A percentile compares a stretch with the other conserved stretches of the same genome.
Conservation (phyloP, 1,139 yeast species). For the Debaryomyces udenii region DNA sequence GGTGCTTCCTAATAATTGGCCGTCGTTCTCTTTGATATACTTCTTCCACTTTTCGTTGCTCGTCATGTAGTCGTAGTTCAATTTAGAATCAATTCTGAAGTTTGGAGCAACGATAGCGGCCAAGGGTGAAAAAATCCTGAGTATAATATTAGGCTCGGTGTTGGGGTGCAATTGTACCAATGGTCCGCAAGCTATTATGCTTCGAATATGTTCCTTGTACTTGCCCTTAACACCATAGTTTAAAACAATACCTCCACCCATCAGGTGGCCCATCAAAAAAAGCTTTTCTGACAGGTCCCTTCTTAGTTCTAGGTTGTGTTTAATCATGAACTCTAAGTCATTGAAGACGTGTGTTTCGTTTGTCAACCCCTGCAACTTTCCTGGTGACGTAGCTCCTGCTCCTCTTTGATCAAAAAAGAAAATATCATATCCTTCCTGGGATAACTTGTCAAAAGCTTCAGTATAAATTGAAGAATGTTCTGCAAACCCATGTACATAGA, state of each 20-base stretch:
- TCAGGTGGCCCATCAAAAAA: constrained; percentile 81
- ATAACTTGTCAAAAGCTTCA: constrained; percentile 60
- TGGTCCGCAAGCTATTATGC: constrained; percentile 69
- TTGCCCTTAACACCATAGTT: constrained; percentile 76
- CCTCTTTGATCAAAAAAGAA: constrained; percentile 89
- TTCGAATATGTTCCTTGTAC: constrained; percentile 53
- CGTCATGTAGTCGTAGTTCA: constrained; percentile 59
- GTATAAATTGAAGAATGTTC: constrained; percentile 63
- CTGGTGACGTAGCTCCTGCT: constrained; percentile 73
- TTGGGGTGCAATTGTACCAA: constrained; percentile 60
- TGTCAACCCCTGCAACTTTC: constrained; percentile 62
- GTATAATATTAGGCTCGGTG: constrained; percentile 56
- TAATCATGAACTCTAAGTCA: constrained; percentile 71
- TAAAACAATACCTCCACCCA: constrained; percentile 89
- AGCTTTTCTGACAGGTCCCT: constrained; percentile 42
- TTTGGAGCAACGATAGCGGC: constrained; percentile 56
- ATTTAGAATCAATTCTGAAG: constrained; percentile 56
- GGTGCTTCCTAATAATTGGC: constrained; percentile 46
- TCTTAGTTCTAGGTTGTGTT: constrained; percentile 31
- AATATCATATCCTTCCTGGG: constrained; percentile 67
- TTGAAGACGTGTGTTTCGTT: constrained; percentile 63
- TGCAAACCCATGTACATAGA: constrained; percentile 81
- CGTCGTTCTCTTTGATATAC: constrained; percentile 43
- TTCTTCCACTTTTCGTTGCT: constrained; percentile 52
- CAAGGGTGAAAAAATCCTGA: constrained; percentile 49